phyloP scores from a whole-genome alignment of 768 basidiomycete species.

The Termitomyces bulborhizus region DNA sequence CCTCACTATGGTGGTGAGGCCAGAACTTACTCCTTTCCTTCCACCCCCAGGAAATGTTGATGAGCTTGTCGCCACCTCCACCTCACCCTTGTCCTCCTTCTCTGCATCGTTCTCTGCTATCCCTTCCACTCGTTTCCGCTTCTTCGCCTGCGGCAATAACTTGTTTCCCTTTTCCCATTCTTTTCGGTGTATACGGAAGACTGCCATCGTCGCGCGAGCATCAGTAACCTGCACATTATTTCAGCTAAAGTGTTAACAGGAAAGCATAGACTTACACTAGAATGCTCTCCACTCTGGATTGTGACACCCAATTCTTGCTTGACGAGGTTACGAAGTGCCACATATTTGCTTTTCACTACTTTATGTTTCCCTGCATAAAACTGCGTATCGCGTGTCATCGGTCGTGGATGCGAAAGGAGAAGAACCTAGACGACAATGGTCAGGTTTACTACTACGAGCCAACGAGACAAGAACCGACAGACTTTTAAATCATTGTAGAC shows the following conservation, averaged over 20 bases:
- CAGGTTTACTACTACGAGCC: background rate
- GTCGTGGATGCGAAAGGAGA: constrained; percentile 64
- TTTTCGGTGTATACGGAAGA: constrained; percentile 77
- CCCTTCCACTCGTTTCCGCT: constrained; percentile 15
- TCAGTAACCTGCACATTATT: constrained; percentile 65
- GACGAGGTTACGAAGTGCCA: constrained; percentile 75
- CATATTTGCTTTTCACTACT: constrained; percentile 53
- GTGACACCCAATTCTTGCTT: constrained; percentile 70
- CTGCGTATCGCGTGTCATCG: constrained; percentile 67
- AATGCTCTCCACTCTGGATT: constrained; percentile 89
- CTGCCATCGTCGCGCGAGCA: constrained; percentile 91
- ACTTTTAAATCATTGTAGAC: constrained; percentile 89
- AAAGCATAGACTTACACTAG: constrained; percentile 54
- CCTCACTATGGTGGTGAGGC: constrained; percentile 45
- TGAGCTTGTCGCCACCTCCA: background rate
- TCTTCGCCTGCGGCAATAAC: constrained; percentile 14
- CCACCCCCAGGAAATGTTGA: constrained; percentile 42
- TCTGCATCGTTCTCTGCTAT: constrained; percentile 10
- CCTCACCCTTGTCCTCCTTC: constrained; percentile 1
- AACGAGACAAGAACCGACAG: constrained; percentile 7
- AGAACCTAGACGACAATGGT: constrained; percentile 39
- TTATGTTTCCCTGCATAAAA: constrained; percentile 52
- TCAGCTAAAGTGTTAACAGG: background rate
- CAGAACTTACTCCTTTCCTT: constrained; percentile 59
- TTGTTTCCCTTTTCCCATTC: constrained; percentile 70